Conservation (phyloP, 441 rosid genomes). For the Mallotus japonicus region DNA sequence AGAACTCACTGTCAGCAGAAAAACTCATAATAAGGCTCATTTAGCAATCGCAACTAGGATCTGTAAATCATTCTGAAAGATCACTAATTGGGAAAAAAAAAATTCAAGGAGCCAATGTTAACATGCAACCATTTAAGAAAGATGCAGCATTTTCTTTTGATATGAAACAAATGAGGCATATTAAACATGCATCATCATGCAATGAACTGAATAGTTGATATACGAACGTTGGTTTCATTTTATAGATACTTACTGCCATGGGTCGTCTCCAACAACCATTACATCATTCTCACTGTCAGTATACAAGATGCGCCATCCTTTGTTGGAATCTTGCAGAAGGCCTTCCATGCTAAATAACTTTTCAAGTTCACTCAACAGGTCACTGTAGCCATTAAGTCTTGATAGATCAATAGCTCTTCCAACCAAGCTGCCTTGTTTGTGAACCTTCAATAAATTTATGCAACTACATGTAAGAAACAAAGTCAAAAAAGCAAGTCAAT, state of each 20-base stretch:
- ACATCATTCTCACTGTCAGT: slow-evolving; percentile 91
- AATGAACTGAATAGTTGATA: slow-evolving; percentile 7
- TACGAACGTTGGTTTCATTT: slow-evolving; percentile 12
- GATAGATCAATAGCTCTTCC: slow-evolving; percentile 93
- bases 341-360: slow-evolving; percentile 83
- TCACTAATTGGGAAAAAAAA: too few relatives aligned
- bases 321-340: slow-evolving; percentile 59
- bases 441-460: slow-evolving; percentile 53
- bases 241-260: slow-evolving; percentile 79
- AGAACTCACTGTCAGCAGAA: slow-evolving; percentile 63
- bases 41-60: background rate
- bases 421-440: slow-evolving; percentile 92
- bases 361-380: slow-evolving; percentile 69
- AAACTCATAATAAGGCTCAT: background rate
- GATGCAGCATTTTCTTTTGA: background rate
- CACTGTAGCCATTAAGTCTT: slow-evolving; percentile 58
- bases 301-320: slow-evolving; percentile 86
- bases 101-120: too few relatives aligned
- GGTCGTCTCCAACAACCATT: slow-evolving; percentile 94
- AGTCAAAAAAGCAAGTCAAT: slow-evolving; percentile 14
- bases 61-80: too few relatives aligned
- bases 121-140: background rate
- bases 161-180: background rate
- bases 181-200: background rate
- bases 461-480: slow-evolving; percentile 20